These are phyloP conservation scores for Phascolomyces articulosus DNA, from an alignment of 371 early-diverging fungal genomes.

Conservation along the genomic window DNA sequence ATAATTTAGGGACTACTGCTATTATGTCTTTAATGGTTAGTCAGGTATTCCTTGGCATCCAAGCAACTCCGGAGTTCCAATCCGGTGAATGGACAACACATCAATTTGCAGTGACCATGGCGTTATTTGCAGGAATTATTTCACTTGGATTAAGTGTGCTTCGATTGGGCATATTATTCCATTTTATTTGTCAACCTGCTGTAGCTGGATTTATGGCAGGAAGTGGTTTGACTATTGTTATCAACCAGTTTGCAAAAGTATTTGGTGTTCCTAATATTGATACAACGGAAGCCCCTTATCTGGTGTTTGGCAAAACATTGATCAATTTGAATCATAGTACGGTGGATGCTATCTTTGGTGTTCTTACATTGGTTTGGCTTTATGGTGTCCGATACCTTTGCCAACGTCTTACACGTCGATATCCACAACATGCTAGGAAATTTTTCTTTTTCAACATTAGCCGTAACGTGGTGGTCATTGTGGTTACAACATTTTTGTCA, in stretches of 20 bases:
- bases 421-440: constrained; percentile 36
- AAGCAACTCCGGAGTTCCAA: constrained; percentile 36
- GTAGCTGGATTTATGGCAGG: constrained; percentile 80
- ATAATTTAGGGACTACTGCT: constrained; percentile 71
- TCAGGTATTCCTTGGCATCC: constrained; percentile 60
- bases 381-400: constrained; percentile 40
- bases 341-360: constrained; percentile 65
- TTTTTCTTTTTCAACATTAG: constrained; percentile 62
- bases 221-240: constrained; percentile 78
- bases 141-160: constrained; percentile 74
- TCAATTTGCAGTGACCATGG: constrained; percentile 50
- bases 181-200: constrained; percentile 81
- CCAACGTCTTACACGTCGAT: constrained; percentile 34
- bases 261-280: constrained; percentile 75
- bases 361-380: constrained; percentile 58
- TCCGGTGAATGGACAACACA: constrained; percentile 39
- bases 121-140: constrained; percentile 69
- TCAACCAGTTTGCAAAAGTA: constrained; percentile 78
- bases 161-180: constrained; percentile 79
- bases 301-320: constrained; percentile 61
- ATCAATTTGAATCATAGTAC: constrained; percentile 46
- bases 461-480: constrained; percentile 74
- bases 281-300: constrained; percentile 62
- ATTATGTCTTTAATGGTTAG: constrained; percentile 78
- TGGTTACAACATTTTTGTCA: constrained; percentile 75